Evolutionary conservation across 805 yeast species (phyloP).

Genomic region (Maudiozyma bulderi): DNA sequence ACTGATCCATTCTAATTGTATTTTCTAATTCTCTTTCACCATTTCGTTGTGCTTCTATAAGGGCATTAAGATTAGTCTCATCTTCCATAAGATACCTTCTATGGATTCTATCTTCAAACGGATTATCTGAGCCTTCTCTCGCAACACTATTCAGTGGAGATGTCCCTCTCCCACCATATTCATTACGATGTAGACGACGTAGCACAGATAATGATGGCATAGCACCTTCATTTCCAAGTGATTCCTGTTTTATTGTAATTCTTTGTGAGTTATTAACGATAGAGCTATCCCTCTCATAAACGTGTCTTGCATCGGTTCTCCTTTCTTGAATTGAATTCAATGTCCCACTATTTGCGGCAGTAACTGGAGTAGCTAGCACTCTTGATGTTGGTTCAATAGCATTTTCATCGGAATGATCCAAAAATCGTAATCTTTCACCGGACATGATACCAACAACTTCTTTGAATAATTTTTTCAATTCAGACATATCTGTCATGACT

Average conservation of each 20-base stretch:
- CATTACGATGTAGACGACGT: too few species aligned
- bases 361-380: too few species aligned
- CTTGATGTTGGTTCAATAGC: not conserved
- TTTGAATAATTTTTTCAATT: constrained; percentile 17
- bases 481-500: constrained; percentile 13
- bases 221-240: too few species aligned
- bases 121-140: not conserved
- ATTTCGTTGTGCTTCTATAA: not conserved
- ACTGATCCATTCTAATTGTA: constrained; percentile 2
- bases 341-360: too few species aligned
- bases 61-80: not conserved
- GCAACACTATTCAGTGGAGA: not conserved
- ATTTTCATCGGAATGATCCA: constrained; percentile 18
- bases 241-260: not conserved
- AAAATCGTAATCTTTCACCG: constrained; percentile 16
- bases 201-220: too few species aligned
- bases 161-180: too few species aligned
- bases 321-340: too few species aligned
- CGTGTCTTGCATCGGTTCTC: too few species aligned
- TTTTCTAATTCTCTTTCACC: constrained; percentile 1
- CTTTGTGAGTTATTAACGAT: not conserved
- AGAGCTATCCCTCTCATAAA: too few species aligned
- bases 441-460: constrained; percentile 22
- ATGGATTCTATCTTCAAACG: not conserved
- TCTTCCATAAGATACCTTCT: not conserved